Percentiles rank a stretch among this genome's conserved stretches.
These are phyloP conservation scores for Laguncularia racemosa DNA, from an alignment of 345 rosid genomes.

Conservation along the genomic window DNA sequence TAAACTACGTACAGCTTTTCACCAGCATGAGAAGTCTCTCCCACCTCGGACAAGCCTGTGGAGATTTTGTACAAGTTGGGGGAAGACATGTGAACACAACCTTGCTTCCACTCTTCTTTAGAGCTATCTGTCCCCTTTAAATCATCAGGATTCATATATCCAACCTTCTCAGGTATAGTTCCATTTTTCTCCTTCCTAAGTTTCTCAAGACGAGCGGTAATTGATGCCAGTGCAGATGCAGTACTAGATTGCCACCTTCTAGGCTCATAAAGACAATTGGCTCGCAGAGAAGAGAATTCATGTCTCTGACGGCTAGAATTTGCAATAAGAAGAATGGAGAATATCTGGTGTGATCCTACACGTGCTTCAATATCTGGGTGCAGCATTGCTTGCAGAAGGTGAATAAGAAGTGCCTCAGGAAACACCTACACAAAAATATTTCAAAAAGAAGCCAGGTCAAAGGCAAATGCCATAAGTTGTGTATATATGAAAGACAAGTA, in stretches of 20 bases:
- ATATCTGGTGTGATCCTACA: constrained; percentile 78
- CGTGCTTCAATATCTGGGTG: constrained; percentile 84
- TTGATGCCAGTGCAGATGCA: constrained; percentile 63
- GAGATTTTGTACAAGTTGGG: constrained; percentile 64
- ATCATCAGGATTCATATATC: constrained; percentile 32
- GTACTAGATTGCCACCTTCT: constrained; percentile 58
- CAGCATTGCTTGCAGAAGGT: constrained; percentile 76
- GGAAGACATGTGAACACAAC: constrained; percentile 38
- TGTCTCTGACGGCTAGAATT: constrained; percentile 36
- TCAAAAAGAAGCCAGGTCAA: neutral
- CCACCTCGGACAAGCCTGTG: constrained; percentile 40
- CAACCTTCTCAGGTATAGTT: constrained; percentile 33
- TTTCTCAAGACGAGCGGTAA: constrained; percentile 72
- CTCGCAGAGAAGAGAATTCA: constrained; percentile 51
- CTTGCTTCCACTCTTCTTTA: constrained; percentile 48
- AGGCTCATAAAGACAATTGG: constrained; percentile 51
- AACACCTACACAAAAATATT: constrained; percentile 40
- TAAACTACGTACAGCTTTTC: neutral
- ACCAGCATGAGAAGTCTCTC: constrained; percentile 16
- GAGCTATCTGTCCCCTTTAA: constrained; percentile 27
- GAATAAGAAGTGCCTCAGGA: constrained; percentile 75
- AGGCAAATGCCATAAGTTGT: too few species aligned
- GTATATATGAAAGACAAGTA: neutral
- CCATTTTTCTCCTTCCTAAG: constrained; percentile 79
- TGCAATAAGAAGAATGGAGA: constrained; percentile 73